These are phyloP conservation scores for Podaxis rugospora DNA, from an alignment of 768 basidiomycete species.

Conservation along the genomic window DNA sequence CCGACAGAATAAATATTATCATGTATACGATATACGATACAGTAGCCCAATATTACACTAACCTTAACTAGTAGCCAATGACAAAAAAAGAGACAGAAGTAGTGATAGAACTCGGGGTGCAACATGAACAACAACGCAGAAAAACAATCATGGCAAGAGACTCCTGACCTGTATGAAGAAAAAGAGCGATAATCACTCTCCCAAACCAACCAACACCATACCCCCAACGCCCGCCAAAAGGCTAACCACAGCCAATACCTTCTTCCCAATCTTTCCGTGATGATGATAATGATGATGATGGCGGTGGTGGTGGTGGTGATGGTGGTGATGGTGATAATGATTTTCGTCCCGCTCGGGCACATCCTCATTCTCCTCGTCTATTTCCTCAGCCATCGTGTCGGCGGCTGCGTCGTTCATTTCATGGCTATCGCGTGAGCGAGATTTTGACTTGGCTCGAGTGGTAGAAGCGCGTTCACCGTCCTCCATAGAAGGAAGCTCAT, in stretches of 20 bases:
- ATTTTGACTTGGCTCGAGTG: neutral
- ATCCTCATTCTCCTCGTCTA: slow-evolving; percentile 10
- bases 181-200: slow-evolving; percentile 23
- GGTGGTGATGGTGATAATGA: neutral
- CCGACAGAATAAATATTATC: neutral
- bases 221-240: slow-evolving; percentile 54
- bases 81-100: neutral
- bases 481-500: neutral
- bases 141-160: neutral
- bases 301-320: slow-evolving; percentile 14
- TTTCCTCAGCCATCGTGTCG: neutral
- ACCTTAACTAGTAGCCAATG: neutral
- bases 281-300: slow-evolving; percentile 20
- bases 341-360: slow-evolving; percentile 12
- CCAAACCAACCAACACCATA: slow-evolving; percentile 59
- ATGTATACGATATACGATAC: neutral
- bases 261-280: slow-evolving; percentile 26
- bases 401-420: neutral
- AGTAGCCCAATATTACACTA: neutral
- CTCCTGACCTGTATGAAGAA: neutral
- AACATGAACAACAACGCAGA: neutral
- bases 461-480: neutral
- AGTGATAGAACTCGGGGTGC: neutral
- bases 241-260: slow-evolving; percentile 55
- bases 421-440: neutral